phyloP scores from a whole-genome alignment of 352 stramenopile species.

The Globisporangium emineosum region DNA sequence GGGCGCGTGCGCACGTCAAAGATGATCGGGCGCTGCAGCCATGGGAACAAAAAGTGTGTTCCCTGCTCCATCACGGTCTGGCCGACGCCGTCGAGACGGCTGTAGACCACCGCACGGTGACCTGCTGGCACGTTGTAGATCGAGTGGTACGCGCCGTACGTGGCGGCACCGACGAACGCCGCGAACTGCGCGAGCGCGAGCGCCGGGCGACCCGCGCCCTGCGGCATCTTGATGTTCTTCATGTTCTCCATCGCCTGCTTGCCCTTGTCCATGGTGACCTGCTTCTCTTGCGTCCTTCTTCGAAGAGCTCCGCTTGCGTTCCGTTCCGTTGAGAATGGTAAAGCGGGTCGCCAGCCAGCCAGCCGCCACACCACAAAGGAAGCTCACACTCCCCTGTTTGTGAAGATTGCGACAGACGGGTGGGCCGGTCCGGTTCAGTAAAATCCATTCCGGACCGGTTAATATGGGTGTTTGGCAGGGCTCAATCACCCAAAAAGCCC shows the following conservation, averaged over 20 bases:
- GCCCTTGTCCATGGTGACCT: conserved; percentile 71
- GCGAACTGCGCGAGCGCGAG: conserved; percentile 62
- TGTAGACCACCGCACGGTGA: conserved; percentile 90
- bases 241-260: conserved; percentile 88
- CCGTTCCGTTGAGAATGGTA: conserved; percentile 22
- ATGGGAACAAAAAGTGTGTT: conserved; percentile 97
- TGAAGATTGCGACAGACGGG: conserved; percentile 7
- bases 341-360: conserved; percentile 22
- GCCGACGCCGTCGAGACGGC: conserved; percentile 82
- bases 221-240: conserved; percentile 87
- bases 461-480: not conserved
- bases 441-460: conserved; percentile 3
- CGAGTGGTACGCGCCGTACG: conserved; percentile 79
- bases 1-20: conserved; percentile 94
- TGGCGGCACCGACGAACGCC: conserved; percentile 52
- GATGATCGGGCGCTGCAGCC: conserved; percentile 96
- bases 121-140: conserved; percentile 88
- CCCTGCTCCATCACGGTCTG: conserved; percentile 87
- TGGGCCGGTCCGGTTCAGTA: conserved; percentile 5
- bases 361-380: conserved; percentile 12
- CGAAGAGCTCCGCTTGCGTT: conserved; percentile 4
- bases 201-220: conserved; percentile 51
- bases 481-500: not conserved
- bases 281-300: conserved; percentile 11
- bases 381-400: not conserved